Evolutionary conservation across 108 stramenopile genomes (phyloP), one percentile per base, ranked within the genome.

Genomic region (Schizochytrium sp.): DNA sequence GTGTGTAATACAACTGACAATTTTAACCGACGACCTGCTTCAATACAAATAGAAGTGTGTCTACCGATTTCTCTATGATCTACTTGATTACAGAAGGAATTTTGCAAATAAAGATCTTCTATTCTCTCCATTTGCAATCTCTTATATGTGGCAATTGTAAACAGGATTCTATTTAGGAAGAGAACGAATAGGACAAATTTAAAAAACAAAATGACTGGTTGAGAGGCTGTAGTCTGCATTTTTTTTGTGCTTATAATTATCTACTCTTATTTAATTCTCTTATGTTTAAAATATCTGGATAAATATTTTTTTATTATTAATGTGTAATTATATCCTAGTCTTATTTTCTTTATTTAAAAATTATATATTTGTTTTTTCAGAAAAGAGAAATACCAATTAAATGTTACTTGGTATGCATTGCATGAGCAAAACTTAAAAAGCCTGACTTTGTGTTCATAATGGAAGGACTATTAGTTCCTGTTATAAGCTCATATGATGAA

Each of bases 71-170:
- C 61, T 5, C 61, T 38, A 64, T 64, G 61, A 42, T 64, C 12
- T 13, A 64, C 61, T 5, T 64, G 8, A 42, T 64, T 42, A 42
- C 61, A 64, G 42, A 64, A 64, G 12, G 38, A 42, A 5, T 4
- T 19, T 64, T 4, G 38, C 61, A 64, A n/a, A 13, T 64, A 64
- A 4, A 64, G 12, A 13, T 64, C 61, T 42, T 64, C 61, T 38
- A 42, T 42, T 7, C 61, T 38, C 61, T 64, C 61, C 41, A 64
- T 64, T 13, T 64, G 61, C 61, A 64, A 42, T 38, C 61, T 38
- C 19, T 64, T 64, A 42, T 64, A 64, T 42, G 61, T 64, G 38
- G 61, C 38, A 4, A 64, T 42, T 64, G 61, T 64, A n/a, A 64
- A 64, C 8, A 64, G 61, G 12, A 64, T 42, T 7, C 61, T 38